Percentiles rank a stretch among this genome's conserved stretches.
Evolutionary conservation across 1,139 yeast genomes (phyloP).

Genomic region (Wickerhamomyces sp.): DNA sequence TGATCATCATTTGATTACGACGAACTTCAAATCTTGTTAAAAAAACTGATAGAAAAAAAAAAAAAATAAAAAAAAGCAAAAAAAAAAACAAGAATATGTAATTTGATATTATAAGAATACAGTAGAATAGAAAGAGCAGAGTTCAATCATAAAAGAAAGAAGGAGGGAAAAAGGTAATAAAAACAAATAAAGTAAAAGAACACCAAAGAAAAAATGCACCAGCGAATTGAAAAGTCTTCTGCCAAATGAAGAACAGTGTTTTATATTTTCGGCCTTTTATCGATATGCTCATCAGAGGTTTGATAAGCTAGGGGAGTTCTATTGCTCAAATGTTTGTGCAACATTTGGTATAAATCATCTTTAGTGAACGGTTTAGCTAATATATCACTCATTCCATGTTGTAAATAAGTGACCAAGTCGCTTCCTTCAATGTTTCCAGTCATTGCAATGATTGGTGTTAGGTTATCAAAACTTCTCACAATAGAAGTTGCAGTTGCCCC

Average conservation of each 20-base stretch:
- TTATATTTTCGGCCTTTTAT: conserved; percentile 27
- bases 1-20: not conserved
- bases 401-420: conserved; percentile 74
- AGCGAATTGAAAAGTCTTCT: too few relatives aligned
- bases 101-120: too few relatives aligned
- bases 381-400: conserved; percentile 89
- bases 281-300: conserved; percentile 23
- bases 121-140: too few relatives aligned
- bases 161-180: too few relatives aligned
- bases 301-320: conserved; percentile 32
- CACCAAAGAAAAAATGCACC: too few relatives aligned
- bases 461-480: conserved; percentile 75
- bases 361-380: conserved; percentile 90
- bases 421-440: conserved; percentile 83
- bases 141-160: too few relatives aligned
- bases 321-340: conserved; percentile 58
- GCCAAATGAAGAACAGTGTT: too few relatives aligned
- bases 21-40: too few relatives aligned
- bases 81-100: too few relatives aligned
- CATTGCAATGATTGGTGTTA: conserved; percentile 91
- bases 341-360: conserved; percentile 70
- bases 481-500: conserved; percentile 92
- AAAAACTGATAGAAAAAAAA: too few relatives aligned
- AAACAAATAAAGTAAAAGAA: not conserved
- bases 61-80: too few relatives aligned